These are phyloP conservation scores for Xylariaceae sp. DNA, from an alignment of 2,329 filamentous ascomycete genomes.

Conservation along the genomic window DNA sequence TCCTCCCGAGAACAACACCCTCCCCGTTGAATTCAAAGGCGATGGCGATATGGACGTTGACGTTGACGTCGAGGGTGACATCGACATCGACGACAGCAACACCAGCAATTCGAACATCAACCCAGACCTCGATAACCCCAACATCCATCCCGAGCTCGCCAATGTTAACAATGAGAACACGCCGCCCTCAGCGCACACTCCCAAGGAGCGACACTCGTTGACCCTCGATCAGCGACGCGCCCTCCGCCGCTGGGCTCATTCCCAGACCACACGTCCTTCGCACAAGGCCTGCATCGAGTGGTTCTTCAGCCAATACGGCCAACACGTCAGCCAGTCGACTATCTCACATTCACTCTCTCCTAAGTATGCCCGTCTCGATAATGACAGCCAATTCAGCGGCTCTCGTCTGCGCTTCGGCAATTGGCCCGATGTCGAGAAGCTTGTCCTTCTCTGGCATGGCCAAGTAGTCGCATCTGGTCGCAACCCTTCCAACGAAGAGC, in stretches of 20 bases:
- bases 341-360: conserved; percentile 68
- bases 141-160: conserved; percentile 25
- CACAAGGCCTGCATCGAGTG: conserved; percentile 70
- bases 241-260: conserved; percentile 65
- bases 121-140: conserved; percentile 16
- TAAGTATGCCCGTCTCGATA: conserved; percentile 67
- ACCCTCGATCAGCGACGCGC: conserved; percentile 68
- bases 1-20: not conserved
- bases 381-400: conserved; percentile 66
- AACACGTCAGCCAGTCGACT: conserved; percentile 68
- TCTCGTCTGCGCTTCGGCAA: conserved; percentile 68
- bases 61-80: conserved; percentile 15
- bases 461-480: conserved; percentile 57
- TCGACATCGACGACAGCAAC: conserved; percentile 25
- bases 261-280: conserved; percentile 61
- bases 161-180: conserved; percentile 31
- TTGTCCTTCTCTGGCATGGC: conserved; percentile 74
- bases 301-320: conserved; percentile 64
- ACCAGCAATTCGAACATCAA: conserved; percentile 25
- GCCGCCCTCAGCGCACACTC: conserved; percentile 31
- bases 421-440: conserved; percentile 76
- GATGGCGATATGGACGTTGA: conserved; percentile 11
- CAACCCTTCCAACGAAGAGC: conserved; percentile 67
- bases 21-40: conserved; percentile 2
- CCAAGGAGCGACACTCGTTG: conserved; percentile 63